These are phyloP conservation scores for Colletotrichum sp. DNA, from an alignment of 2,329 filamentous ascomycete genomes.

Conservation along the genomic window DNA sequence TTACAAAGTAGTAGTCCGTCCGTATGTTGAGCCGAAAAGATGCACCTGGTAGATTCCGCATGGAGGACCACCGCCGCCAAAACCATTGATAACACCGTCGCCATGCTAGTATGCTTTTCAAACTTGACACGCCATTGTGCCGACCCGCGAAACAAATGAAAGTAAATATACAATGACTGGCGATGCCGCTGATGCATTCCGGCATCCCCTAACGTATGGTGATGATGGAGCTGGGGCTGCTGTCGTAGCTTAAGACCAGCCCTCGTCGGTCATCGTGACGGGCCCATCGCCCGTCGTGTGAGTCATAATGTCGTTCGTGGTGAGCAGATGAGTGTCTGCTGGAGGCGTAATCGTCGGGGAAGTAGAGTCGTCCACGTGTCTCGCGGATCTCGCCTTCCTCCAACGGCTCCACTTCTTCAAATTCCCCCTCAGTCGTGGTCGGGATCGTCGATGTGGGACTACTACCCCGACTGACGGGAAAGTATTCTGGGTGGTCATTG, in stretches of 20 bases:
- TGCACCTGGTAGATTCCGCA: background rate
- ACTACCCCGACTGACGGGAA: conserved; percentile 3
- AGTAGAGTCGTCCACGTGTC: conserved; percentile 4
- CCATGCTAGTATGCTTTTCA: conserved; percentile 10
- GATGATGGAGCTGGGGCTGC: conserved; percentile 24
- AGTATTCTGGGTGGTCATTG: conserved; percentile 15
- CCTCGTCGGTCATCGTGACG: background rate
- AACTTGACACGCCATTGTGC: background rate
- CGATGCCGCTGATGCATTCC: background rate
- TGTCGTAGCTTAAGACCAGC: background rate
- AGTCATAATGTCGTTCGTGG: conserved; percentile 15
- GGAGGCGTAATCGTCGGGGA: background rate
- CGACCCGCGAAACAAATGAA: background rate
- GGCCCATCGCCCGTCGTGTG: conserved; percentile 10
- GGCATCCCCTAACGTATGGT: conserved; percentile 33
- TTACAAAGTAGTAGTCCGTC: conserved; percentile 10
- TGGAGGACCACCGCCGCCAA: background rate
- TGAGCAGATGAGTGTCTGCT: conserved; percentile 7
- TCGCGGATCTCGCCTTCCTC: conserved; percentile 17
- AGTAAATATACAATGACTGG: conserved; percentile 4
- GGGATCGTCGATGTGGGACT: conserved; percentile 12
- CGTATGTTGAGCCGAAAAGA: background rate
- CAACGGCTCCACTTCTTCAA: conserved; percentile 1
- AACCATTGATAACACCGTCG: conserved; percentile 14
- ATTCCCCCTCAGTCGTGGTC: conserved; percentile 1